Base-by-base conservation (phyloP, 164 flowering plant species). In the Nymphaea colorata region DNA sequence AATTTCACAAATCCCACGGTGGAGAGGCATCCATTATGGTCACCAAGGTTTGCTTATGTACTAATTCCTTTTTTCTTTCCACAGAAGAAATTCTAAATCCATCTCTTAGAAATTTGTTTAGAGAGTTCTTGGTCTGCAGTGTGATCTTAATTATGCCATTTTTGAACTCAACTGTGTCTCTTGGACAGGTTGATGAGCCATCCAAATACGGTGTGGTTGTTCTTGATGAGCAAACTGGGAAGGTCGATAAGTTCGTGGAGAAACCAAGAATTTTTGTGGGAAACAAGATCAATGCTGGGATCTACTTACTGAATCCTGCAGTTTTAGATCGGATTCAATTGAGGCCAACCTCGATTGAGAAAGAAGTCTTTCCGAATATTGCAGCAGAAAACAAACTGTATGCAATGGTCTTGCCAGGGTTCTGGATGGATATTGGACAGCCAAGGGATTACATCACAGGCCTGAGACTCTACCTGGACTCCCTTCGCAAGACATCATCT, bases 371-470 rank as follows among this genome's bases (percentile, higher is more conserved):
- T 64, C 76, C 76, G 11, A 14, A 42, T 15, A 74, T 74, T 64
- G 76, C 73, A 3, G 47, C 25, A 18, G 77, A 74, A 42, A 57
- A 62, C 17, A 16, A 53, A 25, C 77, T 74, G 25, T 70, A 44
- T 64, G 73, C 73, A 44, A 74, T 74, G 77, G 68, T 74, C 43
- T 70, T 51, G 18, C 41, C 65, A 41, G 73, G 73, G 5, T 74
- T 74, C 70, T 74, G 76, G 76, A 74, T 74, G 76, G 76, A 74
- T 64, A 67, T 74, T 59, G 73, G 76, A 59, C 76, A 70, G 60
- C 73, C 76, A 2, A 70, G 17, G 61, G 76, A 74, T 60, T 74
- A 70, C 17, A 44, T 70, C 4, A 41, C 64, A 60, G 77, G 77
- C 51, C 51, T 74, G 61, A 74, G 73, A 43, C 73, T 74, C 42